A percentile compares a stretch with the other conserved stretches of the same genome.
Conservation (phyloP, 768 basidiomycete genomes). For the Xerocomus brunneocitrinus region DNA sequence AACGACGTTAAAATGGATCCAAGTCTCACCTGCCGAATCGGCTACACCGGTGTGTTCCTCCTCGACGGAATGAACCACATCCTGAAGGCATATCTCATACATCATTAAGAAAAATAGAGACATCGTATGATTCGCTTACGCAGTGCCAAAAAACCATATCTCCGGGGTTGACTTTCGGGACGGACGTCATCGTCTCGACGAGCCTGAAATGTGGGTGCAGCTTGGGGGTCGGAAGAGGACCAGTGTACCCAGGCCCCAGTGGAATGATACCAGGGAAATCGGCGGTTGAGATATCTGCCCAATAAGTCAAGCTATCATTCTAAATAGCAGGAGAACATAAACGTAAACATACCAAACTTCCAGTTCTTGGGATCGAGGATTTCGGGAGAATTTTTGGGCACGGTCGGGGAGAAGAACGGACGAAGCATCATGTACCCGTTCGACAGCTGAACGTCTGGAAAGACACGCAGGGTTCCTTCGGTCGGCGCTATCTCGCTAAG, state of each 20-base stretch:
- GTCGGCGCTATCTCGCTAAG: slow-evolving; percentile 59
- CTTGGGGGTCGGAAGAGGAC: slow-evolving; percentile 46
- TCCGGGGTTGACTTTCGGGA: slow-evolving; percentile 69
- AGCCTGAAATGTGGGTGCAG: slow-evolving; percentile 68
- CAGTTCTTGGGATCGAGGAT: slow-evolving; percentile 50
- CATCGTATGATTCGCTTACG: slow-evolving; percentile 25
- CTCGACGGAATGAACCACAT: slow-evolving; percentile 46
- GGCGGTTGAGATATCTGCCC: slow-evolving; percentile 40
- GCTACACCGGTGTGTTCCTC: slow-evolving; percentile 46
- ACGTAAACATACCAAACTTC: slow-evolving; percentile 39
- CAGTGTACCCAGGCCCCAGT: slow-evolving; percentile 24
- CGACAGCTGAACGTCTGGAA: slow-evolving; percentile 59
- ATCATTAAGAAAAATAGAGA: neutral
- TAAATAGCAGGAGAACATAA: slow-evolving; percentile 21
- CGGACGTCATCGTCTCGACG: slow-evolving; percentile 60
- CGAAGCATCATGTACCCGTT: slow-evolving; percentile 72
- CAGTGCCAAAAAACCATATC: slow-evolving; percentile 81
- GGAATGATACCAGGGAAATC: slow-evolving; percentile 50
- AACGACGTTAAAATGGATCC: neutral
- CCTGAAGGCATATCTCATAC: slow-evolving; percentile 20
- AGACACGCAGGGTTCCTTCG: slow-evolving; percentile 67
- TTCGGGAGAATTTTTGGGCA: slow-evolving; percentile 36
- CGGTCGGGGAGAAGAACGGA: slow-evolving; percentile 65
- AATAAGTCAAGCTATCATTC: slow-evolving; percentile 8
- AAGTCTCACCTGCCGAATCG: slow-evolving; percentile 50